A percentile compares a stretch with the other conserved stretches of the same genome.
Conservation (phyloP, 306 rosid species). For the Ochetophila trinervis region DNA sequence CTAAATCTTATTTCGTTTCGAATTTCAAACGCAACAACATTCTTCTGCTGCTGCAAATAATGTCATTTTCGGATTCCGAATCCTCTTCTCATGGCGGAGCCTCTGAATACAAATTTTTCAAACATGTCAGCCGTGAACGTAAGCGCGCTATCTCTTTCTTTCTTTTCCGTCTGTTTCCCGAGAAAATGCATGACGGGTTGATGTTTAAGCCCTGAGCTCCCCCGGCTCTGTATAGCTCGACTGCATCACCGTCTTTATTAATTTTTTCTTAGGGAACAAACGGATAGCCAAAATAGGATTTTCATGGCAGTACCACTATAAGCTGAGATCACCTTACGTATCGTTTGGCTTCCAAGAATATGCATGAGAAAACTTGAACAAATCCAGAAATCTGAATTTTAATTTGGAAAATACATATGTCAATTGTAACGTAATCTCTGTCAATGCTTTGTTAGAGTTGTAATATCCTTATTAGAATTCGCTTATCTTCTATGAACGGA, state of each 20-base stretch:
- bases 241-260: not conserved
- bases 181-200: slow-evolving; percentile 5
- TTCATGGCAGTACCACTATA: too few relatives aligned
- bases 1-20: slow-evolving; percentile 10
- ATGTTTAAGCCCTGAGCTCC: too few relatives aligned
- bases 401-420: not conserved
- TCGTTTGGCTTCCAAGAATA: not conserved
- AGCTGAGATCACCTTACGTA: too few relatives aligned
- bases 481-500: slow-evolving; percentile 10
- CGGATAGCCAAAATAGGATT: too few relatives aligned
- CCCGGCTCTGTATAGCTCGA: not conserved
- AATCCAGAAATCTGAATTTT: not conserved
- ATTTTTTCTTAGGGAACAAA: too few relatives aligned
- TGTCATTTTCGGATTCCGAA: slow-evolving; percentile 90
- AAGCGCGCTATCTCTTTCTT: slow-evolving; percentile 23
- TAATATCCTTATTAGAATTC: not conserved
- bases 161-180: slow-evolving; percentile 20
- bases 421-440: not conserved
- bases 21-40: slow-evolving; percentile 6
- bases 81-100: slow-evolving; percentile 44
- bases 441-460: not conserved
- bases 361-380: not conserved
- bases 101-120: slow-evolving; percentile 61
- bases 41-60: slow-evolving; percentile 25
- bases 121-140: slow-evolving; percentile 79